phyloP scores from a whole-genome alignment of 306 rosid species.

The Biancaea sappan region DNA sequence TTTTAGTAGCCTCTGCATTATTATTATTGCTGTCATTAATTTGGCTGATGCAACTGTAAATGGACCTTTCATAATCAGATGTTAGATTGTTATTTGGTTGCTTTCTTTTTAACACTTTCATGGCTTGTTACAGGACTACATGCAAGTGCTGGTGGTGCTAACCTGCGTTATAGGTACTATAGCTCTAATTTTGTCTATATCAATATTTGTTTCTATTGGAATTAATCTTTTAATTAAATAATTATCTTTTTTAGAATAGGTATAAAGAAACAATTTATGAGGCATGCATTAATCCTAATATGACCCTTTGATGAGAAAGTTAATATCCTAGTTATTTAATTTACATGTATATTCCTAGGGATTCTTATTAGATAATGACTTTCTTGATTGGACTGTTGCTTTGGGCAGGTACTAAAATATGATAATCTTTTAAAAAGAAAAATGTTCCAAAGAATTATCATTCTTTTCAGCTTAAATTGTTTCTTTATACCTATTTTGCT shows the following conservation, averaged over 20 bases:
- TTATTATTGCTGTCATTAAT: not conserved
- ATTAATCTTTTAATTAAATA: not conserved
- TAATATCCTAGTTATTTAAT: not conserved
- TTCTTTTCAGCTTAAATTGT: too few species aligned
- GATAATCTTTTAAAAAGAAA: not conserved
- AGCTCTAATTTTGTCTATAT: not conserved
- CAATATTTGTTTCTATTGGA: not conserved
- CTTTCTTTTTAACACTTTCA: slow-evolving; percentile 56
- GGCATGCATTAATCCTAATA: not conserved
- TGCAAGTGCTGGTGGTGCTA: slow-evolving; percentile 84
- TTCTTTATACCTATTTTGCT: too few species aligned
- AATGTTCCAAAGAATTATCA: not conserved
- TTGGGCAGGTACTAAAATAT: not conserved
- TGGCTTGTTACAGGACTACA: slow-evolving; percentile 46
- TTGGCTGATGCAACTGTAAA: slow-evolving; percentile 25
- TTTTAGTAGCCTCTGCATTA: not conserved
- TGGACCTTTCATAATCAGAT: slow-evolving; percentile 52
- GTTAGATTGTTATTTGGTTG: slow-evolving; percentile 46
- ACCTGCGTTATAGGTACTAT: slow-evolving; percentile 68
- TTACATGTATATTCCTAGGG: not conserved
- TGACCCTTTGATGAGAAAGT: not conserved
- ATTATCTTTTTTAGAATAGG: not conserved
- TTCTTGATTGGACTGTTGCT: not conserved
- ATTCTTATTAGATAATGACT: not conserved
- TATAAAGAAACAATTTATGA: not conserved